These are phyloP conservation scores for Acrocalymma vagum DNA, from an alignment of 2,329 filamentous ascomycete species.

Conservation along the genomic window DNA sequence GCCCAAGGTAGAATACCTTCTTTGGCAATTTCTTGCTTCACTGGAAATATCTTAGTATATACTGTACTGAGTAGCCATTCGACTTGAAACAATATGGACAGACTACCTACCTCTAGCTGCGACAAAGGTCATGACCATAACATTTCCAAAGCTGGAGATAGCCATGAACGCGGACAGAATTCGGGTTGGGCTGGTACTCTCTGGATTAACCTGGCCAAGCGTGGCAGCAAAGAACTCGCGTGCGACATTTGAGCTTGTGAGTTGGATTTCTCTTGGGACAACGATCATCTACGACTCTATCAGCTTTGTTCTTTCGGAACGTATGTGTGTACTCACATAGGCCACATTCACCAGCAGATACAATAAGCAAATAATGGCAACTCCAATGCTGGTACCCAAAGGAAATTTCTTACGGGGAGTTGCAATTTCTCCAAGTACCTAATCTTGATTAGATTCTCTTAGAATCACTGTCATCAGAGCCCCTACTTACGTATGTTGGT, in stretches of 20 bases:
- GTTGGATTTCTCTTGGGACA: slow-evolving; percentile 31
- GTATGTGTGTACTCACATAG: slow-evolving; percentile 53
- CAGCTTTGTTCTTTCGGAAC: neutral
- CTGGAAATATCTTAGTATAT: too few species aligned
- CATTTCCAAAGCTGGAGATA: slow-evolving; percentile 64
- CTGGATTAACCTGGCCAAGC: slow-evolving; percentile 21
- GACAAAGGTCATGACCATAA: slow-evolving; percentile 66
- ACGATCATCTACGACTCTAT: slow-evolving; percentile 25
- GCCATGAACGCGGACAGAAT: slow-evolving; percentile 62
- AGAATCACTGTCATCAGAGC: too few species aligned
- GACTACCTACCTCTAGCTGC: slow-evolving; percentile 51
- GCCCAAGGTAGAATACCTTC: slow-evolving; percentile 25
- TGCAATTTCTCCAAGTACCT: slow-evolving; percentile 41
- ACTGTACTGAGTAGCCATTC: too few species aligned
- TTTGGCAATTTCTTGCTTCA: slow-evolving; percentile 65
- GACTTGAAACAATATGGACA: too few species aligned
- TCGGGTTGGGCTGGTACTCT: slow-evolving; percentile 40
- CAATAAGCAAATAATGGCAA: slow-evolving; percentile 31
- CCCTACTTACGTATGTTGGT: slow-evolving; percentile 28
- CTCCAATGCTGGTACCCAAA: slow-evolving; percentile 9
- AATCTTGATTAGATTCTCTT: slow-evolving; percentile 14
- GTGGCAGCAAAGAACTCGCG: slow-evolving; percentile 26
- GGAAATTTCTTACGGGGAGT: slow-evolving; percentile 18
- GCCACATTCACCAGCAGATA: slow-evolving; percentile 52
- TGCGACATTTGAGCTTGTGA: slow-evolving; percentile 14